A percentile compares a stretch with the other conserved stretches of the same genome.
These are phyloP conservation scores for Jamesozyma piceae DNA, from an alignment of 805 yeast genomes.

Conservation along the genomic window DNA sequence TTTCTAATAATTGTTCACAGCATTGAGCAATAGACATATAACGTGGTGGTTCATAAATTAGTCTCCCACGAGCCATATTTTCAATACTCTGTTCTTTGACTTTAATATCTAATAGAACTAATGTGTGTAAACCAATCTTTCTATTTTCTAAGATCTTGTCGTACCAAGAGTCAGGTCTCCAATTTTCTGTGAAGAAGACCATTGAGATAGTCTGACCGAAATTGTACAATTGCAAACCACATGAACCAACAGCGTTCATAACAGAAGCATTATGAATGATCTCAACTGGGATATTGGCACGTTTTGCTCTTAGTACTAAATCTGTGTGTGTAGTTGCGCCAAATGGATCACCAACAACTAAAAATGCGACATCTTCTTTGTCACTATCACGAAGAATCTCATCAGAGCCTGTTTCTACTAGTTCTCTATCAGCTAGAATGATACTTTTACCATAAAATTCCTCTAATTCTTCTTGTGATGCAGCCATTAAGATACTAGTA, in stretches of 20 bases:
- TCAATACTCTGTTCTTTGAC: constrained; percentile 95
- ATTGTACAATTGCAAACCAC: constrained; percentile 89
- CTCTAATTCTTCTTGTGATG: constrained; percentile 65
- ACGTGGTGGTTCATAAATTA: constrained; percentile 92
- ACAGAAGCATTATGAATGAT: constrained; percentile 91
- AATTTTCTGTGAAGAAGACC: constrained; percentile 87
- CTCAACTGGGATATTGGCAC: constrained; percentile 66
- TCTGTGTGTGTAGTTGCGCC: constrained; percentile 99
- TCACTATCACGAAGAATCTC: constrained; percentile 69
- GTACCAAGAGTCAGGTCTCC: constrained; percentile 97
- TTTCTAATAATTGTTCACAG: constrained; percentile 76
- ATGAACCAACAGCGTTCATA: constrained; percentile 97
- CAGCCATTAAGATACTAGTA: constrained; percentile 92
- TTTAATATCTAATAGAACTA: constrained; percentile 80
- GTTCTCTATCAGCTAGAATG: constrained; percentile 84
- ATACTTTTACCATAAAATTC: constrained; percentile 78
- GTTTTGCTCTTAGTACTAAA: constrained; percentile 83
- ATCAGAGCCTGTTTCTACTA: constrained; percentile 86
- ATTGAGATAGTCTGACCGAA: constrained; percentile 96
- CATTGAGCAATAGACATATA: constrained; percentile 90
- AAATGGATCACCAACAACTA: constrained; percentile 95
- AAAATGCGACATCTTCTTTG: constrained; percentile 76
- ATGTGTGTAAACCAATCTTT: constrained; percentile 82
- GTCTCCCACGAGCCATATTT: constrained; percentile 85
- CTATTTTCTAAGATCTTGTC: constrained; percentile 83